Conservation (phyloP, 2,329 filamentous ascomycete genomes). For the Orbilia ellipsospora region DNA sequence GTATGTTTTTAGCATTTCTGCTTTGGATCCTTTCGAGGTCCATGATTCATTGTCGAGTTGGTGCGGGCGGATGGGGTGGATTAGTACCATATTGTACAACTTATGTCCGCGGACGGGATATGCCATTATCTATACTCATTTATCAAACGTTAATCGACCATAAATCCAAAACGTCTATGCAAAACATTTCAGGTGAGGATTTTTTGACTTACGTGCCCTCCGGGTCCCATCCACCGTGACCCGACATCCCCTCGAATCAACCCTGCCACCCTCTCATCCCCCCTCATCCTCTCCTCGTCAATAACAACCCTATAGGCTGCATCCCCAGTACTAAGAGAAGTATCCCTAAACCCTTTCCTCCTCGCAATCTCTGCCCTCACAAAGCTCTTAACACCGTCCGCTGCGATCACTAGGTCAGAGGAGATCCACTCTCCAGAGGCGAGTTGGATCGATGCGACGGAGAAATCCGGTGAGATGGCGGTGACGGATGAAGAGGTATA, state of each 20-base stretch:
- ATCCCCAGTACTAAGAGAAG: conserved; percentile 68
- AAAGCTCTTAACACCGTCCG: conserved; percentile 66
- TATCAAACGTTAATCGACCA: background rate
- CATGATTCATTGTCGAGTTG: conserved; percentile 64
- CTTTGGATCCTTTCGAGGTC: conserved; percentile 61
- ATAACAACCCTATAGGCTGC: conserved; percentile 69
- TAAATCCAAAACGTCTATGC: no score
- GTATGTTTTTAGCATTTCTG: conserved; percentile 54
- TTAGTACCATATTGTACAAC: conserved; percentile 51
- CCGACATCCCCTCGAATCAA: conserved; percentile 65
- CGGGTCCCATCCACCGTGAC: conserved; percentile 55
- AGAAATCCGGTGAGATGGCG: conserved; percentile 30
- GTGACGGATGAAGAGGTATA: conserved; percentile 55
- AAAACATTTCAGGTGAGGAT: no score
- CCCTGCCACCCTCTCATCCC: conserved; percentile 65
- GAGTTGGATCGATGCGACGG: conserved; percentile 31
- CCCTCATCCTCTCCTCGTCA: conserved; percentile 65
- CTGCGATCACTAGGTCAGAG: conserved; percentile 66
- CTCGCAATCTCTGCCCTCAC: conserved; percentile 65
- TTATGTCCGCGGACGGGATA: conserved; percentile 48
- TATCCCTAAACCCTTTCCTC: conserved; percentile 61
- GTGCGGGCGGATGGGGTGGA: conserved; percentile 46
- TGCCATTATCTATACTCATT: conserved; percentile 43
- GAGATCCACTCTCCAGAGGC: conserved; percentile 60
- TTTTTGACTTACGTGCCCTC: conserved; percentile 38